A percentile compares a stretch with the other conserved stretches of the same genome.
Conservation (phyloP, 176 grass and related monocot genomes). For the Echinochloa phyllopogon region DNA sequence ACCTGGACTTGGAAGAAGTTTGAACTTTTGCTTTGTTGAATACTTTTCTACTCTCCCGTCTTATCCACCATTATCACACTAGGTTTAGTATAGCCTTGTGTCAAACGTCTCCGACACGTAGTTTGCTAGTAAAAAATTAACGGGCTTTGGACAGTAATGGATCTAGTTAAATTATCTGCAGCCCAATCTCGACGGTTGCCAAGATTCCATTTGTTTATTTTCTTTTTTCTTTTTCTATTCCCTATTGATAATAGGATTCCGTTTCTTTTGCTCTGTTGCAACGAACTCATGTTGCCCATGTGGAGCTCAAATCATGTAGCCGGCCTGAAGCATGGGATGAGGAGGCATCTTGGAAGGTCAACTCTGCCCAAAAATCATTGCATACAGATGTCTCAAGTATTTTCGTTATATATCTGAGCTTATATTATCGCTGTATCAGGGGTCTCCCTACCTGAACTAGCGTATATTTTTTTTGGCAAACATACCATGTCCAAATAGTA, state of each 20-base stretch:
- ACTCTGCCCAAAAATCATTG: conserved; percentile 45
- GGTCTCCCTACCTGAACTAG: background rate
- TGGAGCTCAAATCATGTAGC: conserved; percentile 55
- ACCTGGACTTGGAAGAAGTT: conserved; percentile 7
- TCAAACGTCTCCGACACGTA: conserved; percentile 50
- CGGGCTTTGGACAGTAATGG: conserved; percentile 29
- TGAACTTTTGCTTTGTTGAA: conserved; percentile 21
- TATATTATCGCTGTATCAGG: background rate
- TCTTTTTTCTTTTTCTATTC: background rate
- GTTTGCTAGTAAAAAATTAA: background rate
- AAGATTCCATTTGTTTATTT: conserved; percentile 4
- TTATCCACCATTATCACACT: conserved; percentile 37
- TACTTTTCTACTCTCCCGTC: conserved; percentile 20
- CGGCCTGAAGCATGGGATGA: conserved; percentile 37
- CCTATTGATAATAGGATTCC: conserved; percentile 25
- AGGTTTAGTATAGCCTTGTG: conserved; percentile 45
- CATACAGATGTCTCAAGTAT: background rate
- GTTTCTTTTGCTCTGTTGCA: background rate
- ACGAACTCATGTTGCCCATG: conserved; percentile 46
- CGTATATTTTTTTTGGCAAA: background rate
- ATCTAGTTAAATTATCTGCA: conserved; percentile 37
- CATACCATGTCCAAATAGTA: background rate
- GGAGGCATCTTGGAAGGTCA: conserved; percentile 46
- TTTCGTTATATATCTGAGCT: background rate
- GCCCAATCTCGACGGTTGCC: background rate